These are phyloP conservation scores for Cryptococcus sp. DNA, from an alignment of 1,284 basidiomycete species.

Conservation along the genomic window DNA sequence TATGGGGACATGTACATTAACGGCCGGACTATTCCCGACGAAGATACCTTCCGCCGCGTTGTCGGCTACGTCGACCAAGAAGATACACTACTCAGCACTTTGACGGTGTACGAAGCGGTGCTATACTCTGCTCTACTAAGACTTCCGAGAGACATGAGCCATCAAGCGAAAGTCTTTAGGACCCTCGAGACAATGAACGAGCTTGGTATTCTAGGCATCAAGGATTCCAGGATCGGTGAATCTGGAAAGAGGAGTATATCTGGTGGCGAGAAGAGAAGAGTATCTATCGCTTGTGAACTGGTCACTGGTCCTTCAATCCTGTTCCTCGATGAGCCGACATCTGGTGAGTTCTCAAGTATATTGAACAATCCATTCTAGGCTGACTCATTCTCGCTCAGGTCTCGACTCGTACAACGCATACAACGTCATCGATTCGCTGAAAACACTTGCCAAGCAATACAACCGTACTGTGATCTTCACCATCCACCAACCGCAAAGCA, in stretches of 20 bases:
- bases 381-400: conserved; percentile 55
- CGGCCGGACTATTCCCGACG: conserved; percentile 68
- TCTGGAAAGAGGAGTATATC: conserved; percentile 79
- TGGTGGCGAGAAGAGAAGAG: conserved; percentile 92
- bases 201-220: conserved; percentile 87
- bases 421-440: conserved; percentile 88
- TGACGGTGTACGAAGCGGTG: conserved; percentile 97
- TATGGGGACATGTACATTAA: conserved; percentile 80
- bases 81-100: conserved; percentile 91
- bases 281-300: conserved; percentile 96
- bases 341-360: conserved; percentile 76
- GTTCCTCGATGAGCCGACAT: conserved; percentile 95
- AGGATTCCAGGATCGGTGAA: conserved; percentile 85
- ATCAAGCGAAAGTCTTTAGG: conserved; percentile 88
- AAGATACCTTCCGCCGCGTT: conserved; percentile 77
- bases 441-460: conserved; percentile 80
- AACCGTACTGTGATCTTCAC: conserved; percentile 97
- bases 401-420: conserved; percentile 93
- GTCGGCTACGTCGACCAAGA: conserved; percentile 97
- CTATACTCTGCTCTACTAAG: conserved; percentile 87
- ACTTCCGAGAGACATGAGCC: conserved; percentile 89
- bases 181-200: conserved; percentile 96
- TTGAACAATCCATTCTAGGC: conserved; percentile 57
- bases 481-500: conserved; percentile 97
- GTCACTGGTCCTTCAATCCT: conserved; percentile 94